phyloP scores from a whole-genome alignment of 192 early-diverging fungal genomes.

The Linnemannia exigua region DNA sequence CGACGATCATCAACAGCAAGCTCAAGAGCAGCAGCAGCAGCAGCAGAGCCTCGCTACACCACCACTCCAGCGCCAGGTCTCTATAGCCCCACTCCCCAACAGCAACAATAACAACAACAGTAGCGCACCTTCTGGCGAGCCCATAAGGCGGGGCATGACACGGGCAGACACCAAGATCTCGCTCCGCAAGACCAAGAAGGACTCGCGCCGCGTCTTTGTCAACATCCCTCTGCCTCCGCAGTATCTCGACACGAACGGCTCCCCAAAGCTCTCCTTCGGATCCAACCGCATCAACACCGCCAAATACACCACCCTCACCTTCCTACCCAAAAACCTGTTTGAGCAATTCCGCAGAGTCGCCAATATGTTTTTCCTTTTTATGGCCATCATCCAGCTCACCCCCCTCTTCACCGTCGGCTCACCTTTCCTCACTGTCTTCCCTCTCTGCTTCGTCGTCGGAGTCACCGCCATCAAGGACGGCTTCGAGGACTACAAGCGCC shows the following conservation, averaged over 20 bases:
- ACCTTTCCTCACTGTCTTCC: conserved; percentile 83
- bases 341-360: conserved; percentile 90
- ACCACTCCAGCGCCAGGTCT: conserved; percentile 36
- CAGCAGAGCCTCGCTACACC: background rate
- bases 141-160: conserved; percentile 21
- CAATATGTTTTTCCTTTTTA: conserved; percentile 90
- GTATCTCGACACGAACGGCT: conserved; percentile 67
- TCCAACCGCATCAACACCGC: conserved; percentile 90
- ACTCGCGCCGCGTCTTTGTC: conserved; percentile 70
- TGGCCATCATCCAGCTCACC: conserved; percentile 87
- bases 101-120: background rate
- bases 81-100: conserved; percentile 20
- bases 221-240: conserved; percentile 73
- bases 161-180: conserved; percentile 62
- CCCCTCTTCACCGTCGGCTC: conserved; percentile 85
- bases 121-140: background rate
- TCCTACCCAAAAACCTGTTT: conserved; percentile 93
- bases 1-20: conserved; percentile 3
- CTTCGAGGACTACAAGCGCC: conserved; percentile 90
- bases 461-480: conserved; percentile 91
- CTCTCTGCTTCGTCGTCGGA: conserved; percentile 85
- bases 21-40: background rate
- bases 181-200: conserved; percentile 58
- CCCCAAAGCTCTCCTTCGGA: conserved; percentile 67
- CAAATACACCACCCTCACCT: conserved; percentile 90